Conservation (phyloP, 257 asterid species). For the Paulownia fortunei region DNA sequence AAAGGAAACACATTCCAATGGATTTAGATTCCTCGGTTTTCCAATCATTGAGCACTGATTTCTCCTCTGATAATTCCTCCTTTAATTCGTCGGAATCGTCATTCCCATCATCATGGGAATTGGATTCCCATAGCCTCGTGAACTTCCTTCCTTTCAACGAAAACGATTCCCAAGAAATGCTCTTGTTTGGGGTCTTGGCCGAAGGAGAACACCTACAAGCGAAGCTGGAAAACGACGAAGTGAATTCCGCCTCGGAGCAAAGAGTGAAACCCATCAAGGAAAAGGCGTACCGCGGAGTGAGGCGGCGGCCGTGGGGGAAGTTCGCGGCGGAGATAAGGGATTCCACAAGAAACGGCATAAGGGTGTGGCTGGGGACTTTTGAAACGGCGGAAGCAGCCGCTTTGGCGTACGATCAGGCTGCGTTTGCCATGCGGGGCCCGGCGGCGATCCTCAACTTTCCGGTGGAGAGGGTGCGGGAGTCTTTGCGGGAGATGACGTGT, state of each 20-base stretch:
- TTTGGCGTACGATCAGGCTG: conserved; percentile 89
- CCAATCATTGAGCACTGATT: conserved; percentile 18
- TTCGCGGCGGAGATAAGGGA: conserved; percentile 89
- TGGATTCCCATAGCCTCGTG: conserved; percentile 18
- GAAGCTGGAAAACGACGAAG: conserved; percentile 47
- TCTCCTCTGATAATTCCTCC: conserved; percentile 30
- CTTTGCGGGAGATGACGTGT: conserved; percentile 55
- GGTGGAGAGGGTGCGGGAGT: conserved; percentile 67
- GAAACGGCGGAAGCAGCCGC: conserved; percentile 85
- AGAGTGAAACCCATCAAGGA: conserved; percentile 25
- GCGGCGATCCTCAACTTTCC: conserved; percentile 74
- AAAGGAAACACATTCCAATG: conserved; percentile 17
- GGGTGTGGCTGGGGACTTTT: conserved; percentile 91
- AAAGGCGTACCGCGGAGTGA: conserved; percentile 70
- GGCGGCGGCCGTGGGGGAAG: conserved; percentile 91
- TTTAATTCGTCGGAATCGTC: conserved; percentile 37
- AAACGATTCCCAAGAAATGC: conserved; percentile 51
- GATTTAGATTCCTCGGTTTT: conserved; percentile 24
- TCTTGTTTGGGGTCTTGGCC: conserved; percentile 39
- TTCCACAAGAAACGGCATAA: conserved; percentile 74
- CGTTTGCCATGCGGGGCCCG: conserved; percentile 67
- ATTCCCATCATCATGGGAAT: conserved; percentile 29
- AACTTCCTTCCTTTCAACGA: conserved; percentile 49
- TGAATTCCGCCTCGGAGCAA: conserved; percentile 35
- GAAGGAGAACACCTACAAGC: conserved; percentile 35